Base-by-base conservation (phyloP, 108 stramenopile genomes). In the Cylindrotheca fusiformis region DNA sequence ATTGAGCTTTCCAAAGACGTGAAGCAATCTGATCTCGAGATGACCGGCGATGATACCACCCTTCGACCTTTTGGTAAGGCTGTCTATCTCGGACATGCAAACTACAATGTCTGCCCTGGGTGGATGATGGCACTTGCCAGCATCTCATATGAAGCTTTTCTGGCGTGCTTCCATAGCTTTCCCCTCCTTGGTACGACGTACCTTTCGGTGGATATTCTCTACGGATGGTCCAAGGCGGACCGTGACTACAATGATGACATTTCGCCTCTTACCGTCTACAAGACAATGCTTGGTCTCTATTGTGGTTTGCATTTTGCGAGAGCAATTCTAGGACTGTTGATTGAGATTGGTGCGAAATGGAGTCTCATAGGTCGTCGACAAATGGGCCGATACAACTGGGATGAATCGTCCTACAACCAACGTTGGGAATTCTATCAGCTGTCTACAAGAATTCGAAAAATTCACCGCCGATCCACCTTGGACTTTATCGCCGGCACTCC, bases 41-140 rank as follows among this genome's bases (percentile, higher is more conserved):
- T 82, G 62, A 33, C 41, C 25, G 81, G 81, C 22, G 81, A 82
- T 46, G 73, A 72, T 2, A 65, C 77, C 22, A 83, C 81, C n/a
- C 28, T 87, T 20, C 69, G 82, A 24, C 85, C 85, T 29, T 87
- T 87, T 60, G 85, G 79, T 0, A 80, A 62, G 58, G 85, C 85
- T 10, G 71, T 83, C 52, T 80, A 78, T 69, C 29, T 54, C n/a
- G 36, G 72, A 18, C 41, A 77, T 44, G 85, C 82, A n/a, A 22
- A 65, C 6, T 83, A 83, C 55, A 81, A 79, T 65, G 85, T 87
- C 2, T 76, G 53, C 33, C 66, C 78, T 4, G 53, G 74, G 8
- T 36, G 41, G 44, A 48, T 81, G 45, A 75, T 86, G 56, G 52
- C 80, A n/a, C 8, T 71, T 0, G 57, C 65, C 44, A 68, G 60